phyloP scores from a whole-genome alignment of 108 stramenopile genomes.

The Skeletonema grethae region DNA sequence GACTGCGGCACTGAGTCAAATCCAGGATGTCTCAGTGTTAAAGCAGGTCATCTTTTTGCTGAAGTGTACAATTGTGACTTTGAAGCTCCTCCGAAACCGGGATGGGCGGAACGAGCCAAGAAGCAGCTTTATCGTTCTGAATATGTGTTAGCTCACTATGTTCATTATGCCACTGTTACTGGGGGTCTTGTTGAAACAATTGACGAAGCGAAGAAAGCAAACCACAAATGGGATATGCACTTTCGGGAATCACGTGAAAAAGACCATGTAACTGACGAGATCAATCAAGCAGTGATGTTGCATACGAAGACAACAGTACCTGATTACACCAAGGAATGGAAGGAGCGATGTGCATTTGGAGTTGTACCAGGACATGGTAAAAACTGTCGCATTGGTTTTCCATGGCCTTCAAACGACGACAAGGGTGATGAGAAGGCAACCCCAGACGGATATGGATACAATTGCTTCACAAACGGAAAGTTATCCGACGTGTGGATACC shows the following conservation, averaged over 20 bases:
- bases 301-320: conserved; percentile 70
- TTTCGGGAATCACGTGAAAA: conserved; percentile 21
- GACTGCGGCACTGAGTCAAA: conserved; percentile 38
- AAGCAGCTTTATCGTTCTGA: conserved; percentile 82
- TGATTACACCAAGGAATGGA: conserved; percentile 48
- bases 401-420: conserved; percentile 49
- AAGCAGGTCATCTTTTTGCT: conserved; percentile 51
- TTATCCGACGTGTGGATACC: conserved; percentile 57
- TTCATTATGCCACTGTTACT: conserved; percentile 83
- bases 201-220: conserved; percentile 21
- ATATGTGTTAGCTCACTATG: conserved; percentile 77
- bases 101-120: conserved; percentile 65
- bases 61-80: conserved; percentile 80
- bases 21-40: conserved; percentile 44
- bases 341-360: conserved; percentile 42
- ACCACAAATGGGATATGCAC: conserved; percentile 24
- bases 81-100: conserved; percentile 63
- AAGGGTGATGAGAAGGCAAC: conserved; percentile 22
- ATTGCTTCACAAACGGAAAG: conserved; percentile 63
- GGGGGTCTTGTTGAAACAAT: conserved; percentile 37
- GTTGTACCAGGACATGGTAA: conserved; percentile 38
- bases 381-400: conserved; percentile 59
- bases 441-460: conserved; percentile 60
- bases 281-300: conserved; percentile 77
- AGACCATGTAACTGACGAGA: conserved; percentile 56